Evolutionary conservation across 805 yeast species (phyloP).

Genomic region (Candida ulmi): DNA sequence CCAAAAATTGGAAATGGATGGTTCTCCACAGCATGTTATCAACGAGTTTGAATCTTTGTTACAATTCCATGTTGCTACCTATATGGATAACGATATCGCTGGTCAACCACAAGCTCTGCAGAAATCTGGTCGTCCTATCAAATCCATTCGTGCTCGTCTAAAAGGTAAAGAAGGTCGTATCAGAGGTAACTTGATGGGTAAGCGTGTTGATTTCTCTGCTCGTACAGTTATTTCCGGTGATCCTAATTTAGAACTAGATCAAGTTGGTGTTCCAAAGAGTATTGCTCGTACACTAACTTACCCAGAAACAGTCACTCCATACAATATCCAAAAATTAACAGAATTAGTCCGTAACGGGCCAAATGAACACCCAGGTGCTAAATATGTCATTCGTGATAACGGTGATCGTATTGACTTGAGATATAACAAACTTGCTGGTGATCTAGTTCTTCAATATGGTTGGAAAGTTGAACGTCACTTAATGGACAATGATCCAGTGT

Average conservation of each 20-base stretch:
- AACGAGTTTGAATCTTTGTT: conserved; percentile 92
- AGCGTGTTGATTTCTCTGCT: conserved; percentile 98
- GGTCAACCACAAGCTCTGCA: conserved; percentile 99
- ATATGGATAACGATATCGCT: conserved; percentile 99
- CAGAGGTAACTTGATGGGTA: conserved; percentile 98
- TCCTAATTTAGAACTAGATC: conserved; percentile 94
- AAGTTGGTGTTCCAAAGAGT: conserved; percentile 97
- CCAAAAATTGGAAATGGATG: conserved; percentile 96
- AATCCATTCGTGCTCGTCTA: conserved; percentile 97
- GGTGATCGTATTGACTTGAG: conserved; percentile 98
- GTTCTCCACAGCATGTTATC: conserved; percentile 97
- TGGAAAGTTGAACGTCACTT: conserved; percentile 99
- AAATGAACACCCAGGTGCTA: conserved; percentile 99
- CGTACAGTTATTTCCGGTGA: conserved; percentile 99
- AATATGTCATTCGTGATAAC: conserved; percentile 94
- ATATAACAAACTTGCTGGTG: conserved; percentile 97
- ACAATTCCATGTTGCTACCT: conserved; percentile 97
- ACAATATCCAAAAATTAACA: conserved; percentile 88
- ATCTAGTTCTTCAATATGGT: conserved; percentile 94
- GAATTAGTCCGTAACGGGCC: conserved; percentile 97
- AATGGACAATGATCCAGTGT: conserved; percentile 95
- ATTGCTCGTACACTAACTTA: conserved; percentile 94
- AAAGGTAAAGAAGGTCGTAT: conserved; percentile 99
- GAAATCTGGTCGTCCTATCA: conserved; percentile 97
- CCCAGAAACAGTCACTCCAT: conserved; percentile 97